These are phyloP conservation scores for Galium porrigens DNA, from an alignment of 305 asterid genomes.

Conservation along the genomic window DNA sequence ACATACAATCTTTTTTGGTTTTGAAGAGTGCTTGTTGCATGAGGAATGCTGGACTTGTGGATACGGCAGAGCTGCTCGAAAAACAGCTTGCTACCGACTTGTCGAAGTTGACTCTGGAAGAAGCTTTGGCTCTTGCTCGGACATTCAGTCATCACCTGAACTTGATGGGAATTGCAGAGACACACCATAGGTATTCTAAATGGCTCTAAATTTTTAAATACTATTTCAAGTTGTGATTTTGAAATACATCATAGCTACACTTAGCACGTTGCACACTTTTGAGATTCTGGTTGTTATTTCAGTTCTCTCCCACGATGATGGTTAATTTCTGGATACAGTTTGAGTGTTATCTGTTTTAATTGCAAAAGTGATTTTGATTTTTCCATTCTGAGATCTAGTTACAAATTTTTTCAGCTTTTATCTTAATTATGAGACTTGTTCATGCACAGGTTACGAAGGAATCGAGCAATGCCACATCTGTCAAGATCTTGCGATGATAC, in stretches of 20 bases:
- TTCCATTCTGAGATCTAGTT: neutral
- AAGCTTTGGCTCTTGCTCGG: conserved; percentile 73
- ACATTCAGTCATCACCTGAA: conserved; percentile 86
- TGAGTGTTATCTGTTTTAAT: neutral
- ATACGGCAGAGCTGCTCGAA: conserved; percentile 86
- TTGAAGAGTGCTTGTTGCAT: conserved; percentile 76
- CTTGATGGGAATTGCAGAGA: conserved; percentile 86
- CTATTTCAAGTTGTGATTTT: no score
- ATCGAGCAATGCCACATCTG: conserved; percentile 34
- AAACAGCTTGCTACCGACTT: conserved; percentile 69
- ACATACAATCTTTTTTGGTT: conserved; percentile 12
- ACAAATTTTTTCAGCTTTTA: conserved; percentile 4
- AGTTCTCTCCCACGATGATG: neutral
- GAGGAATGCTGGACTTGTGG: conserved; percentile 82
- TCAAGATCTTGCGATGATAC: conserved; percentile 92
- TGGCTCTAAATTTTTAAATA: neutral
- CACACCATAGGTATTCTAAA: conserved; percentile 62
- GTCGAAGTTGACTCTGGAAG: conserved; percentile 79
- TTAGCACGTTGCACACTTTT: neutral
- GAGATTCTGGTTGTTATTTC: neutral
- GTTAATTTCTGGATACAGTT: neutral
- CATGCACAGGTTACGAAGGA: conserved; percentile 73
- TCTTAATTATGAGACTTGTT: conserved; percentile 7
- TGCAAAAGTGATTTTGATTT: neutral
- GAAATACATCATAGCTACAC: no score